These are phyloP conservation scores for Gaertneriomyces semiglobifer DNA, from an alignment of 192 early-diverging fungal genomes.

Conservation along the genomic window DNA sequence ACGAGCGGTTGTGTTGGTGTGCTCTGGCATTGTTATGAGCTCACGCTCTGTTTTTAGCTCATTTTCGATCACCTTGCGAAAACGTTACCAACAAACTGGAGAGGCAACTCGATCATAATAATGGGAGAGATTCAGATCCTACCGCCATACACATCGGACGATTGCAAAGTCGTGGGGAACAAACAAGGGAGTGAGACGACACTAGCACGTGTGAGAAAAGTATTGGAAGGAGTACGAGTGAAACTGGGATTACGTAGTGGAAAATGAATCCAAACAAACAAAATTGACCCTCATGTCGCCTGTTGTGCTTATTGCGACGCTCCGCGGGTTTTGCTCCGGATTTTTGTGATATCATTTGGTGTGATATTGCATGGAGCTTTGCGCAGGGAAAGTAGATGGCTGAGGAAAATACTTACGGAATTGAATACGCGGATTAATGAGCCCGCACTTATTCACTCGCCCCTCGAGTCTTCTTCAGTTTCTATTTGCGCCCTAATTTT, in stretches of 20 bases:
- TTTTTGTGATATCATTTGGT: too few relatives aligned
- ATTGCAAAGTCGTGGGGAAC: conserved; percentile 18
- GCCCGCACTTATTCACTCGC: too few relatives aligned
- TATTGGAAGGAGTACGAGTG: conserved; percentile 36
- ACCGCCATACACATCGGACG: conserved; percentile 41
- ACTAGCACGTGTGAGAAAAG: conserved; percentile 40
- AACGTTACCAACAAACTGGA: conserved; percentile 48
- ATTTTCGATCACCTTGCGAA: conserved; percentile 53
- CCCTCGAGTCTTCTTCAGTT: conserved; percentile 41
- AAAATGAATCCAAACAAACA: not conserved
- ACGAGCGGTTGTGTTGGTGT: not conserved
- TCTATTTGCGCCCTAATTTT: conserved; percentile 46
- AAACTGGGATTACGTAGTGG: conserved; percentile 6
- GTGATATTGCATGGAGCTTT: too few relatives aligned
- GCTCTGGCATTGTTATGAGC: not conserved
- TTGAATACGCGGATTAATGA: too few relatives aligned
- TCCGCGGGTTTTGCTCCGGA: too few relatives aligned
- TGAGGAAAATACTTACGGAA: too few relatives aligned
- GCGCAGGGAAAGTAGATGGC: too few relatives aligned
- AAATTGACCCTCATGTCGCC: not conserved
- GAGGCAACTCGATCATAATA: conserved; percentile 42
- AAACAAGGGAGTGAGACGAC: conserved; percentile 10
- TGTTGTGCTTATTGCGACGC: too few relatives aligned
- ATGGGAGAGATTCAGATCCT: conserved; percentile 50
- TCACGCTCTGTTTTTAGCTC: conserved; percentile 14